Conservation (phyloP, 2,329 filamentous ascomycete species). For the Microascus cirrosus region DNA sequence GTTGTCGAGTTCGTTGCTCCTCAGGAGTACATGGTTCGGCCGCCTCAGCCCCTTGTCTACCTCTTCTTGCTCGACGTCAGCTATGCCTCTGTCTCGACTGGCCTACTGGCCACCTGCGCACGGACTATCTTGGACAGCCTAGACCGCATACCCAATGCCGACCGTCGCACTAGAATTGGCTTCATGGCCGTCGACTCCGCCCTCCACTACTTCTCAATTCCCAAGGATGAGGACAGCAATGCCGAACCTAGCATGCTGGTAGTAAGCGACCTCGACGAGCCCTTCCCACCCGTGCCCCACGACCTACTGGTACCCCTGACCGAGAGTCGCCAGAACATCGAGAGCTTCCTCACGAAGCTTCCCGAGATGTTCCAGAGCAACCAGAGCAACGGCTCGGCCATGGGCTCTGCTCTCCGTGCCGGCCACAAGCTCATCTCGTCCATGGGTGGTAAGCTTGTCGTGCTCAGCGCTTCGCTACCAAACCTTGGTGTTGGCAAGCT, state of each 20-base stretch:
- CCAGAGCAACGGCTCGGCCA: constrained; percentile 78
- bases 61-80: constrained; percentile 93
- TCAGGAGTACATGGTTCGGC: constrained; percentile 98
- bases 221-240: constrained; percentile 75
- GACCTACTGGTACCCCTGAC: constrained; percentile 83
- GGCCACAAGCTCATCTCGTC: constrained; percentile 94
- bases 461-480: constrained; percentile 80
- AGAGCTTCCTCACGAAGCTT: constrained; percentile 80
- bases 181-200: constrained; percentile 94
- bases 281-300: constrained; percentile 86
- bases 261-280: constrained; percentile 89
- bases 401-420: constrained; percentile 86
- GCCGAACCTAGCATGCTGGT: constrained; percentile 86
- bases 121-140: constrained; percentile 91
- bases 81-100: constrained; percentile 79
- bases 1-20: constrained; percentile 96
- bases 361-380: constrained; percentile 97
- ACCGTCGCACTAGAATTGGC: constrained; percentile 80
- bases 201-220: constrained; percentile 91
- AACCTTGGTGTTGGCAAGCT: constrained; percentile 84
- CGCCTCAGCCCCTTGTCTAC: constrained; percentile 90
- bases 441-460: constrained; percentile 88
- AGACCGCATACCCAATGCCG: constrained; percentile 95
- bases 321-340: constrained; percentile 83
- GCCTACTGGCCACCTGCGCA: constrained; percentile 82